Evolutionary conservation across 139 green algal species (phyloP), one percentile per base, ranked within the genome.

Genomic region (Picochlorum sp.): DNA sequence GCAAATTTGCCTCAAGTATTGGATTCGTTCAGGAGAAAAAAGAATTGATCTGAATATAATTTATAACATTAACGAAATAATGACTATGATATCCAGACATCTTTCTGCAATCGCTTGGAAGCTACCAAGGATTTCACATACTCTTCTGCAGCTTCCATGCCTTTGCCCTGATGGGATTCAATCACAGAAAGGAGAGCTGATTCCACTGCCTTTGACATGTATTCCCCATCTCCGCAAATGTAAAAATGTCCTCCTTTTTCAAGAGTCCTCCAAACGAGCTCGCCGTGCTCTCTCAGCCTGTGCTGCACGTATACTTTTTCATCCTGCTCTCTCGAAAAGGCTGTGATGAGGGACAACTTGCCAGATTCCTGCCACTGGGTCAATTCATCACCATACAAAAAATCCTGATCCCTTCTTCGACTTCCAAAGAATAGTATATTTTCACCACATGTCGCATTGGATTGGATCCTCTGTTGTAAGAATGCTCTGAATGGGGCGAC

Each of bases 261-360:
- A 63, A 96, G 71, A 77, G 94, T 68, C 21, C 69, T 6, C 88
- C 85, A 95, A 50, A 96, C 80, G 6, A 52, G 58, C 6, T 70
- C 68, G 6, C 52, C 81, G 2, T 30, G 56, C 69, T 92, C 78
- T n/a, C 50, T 31, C 67, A 96, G 72, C 34, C 80, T 74, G 76
- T 98, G 66, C 76, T 98, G 90, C 16, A 98, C 92, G 66, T 98
- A 98, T 57, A 97, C 83, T 79, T 96, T 92, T 80, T 95, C 92
- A 49, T 83, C 83, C 65, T 82, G 72, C 72, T 92, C 70, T 14
- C 90, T 68, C 0, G 85, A 94, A 62, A 96, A 95, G 20, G 90
- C 90, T 18, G 78, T 92, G 65, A 75, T 69, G 18, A 96, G 75
- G 41, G 95, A 61, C 9, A 60, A 23, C 13, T 82, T 83, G 10